These are phyloP conservation scores for Verticillium longisporum DNA, from an alignment of 2,329 filamentous ascomycete genomes.

Conservation along the genomic window DNA sequence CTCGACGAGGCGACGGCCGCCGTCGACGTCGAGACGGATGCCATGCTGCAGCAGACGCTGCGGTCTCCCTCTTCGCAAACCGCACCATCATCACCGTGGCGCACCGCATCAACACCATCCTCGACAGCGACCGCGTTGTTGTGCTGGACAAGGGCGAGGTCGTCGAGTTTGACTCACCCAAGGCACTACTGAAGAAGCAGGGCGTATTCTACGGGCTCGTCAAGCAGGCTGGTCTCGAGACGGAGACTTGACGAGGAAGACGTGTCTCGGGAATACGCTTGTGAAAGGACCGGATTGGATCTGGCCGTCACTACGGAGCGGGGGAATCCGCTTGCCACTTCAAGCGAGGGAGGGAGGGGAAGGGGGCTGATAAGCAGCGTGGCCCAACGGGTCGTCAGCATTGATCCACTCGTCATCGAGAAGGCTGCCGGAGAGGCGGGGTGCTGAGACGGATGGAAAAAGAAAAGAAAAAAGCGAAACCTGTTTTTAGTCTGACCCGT, in stretches of 20 bases:
- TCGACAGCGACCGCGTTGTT: conserved; percentile 82
- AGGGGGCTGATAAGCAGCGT: too few relatives aligned
- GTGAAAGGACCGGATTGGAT: too few relatives aligned
- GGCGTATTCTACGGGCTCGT: conserved; percentile 87
- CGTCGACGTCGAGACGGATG: conserved; percentile 62
- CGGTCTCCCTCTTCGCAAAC: conserved; percentile 70
- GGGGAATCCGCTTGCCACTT: too few relatives aligned
- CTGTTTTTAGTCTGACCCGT: background rate
- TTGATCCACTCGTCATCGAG: too few relatives aligned
- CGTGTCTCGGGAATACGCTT: too few relatives aligned
- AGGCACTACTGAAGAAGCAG: conserved; percentile 65
- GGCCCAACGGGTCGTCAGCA: too few relatives aligned
- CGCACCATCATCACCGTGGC: conserved; percentile 97
- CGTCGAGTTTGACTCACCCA: conserved; percentile 85
- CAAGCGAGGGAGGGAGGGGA: background rate
- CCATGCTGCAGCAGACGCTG: conserved; percentile 57
- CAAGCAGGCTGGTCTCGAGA: conserved; percentile 74
- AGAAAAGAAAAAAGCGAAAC: background rate
- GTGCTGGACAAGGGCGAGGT: conserved; percentile 88
- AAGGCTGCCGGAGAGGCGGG: background rate
- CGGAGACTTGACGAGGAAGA: conserved; percentile 24
- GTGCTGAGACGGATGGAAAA: background rate
- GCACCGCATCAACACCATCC: conserved; percentile 95
- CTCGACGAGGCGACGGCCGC: conserved; percentile 91
- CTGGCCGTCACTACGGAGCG: too few relatives aligned